These are phyloP conservation scores for Beauveria australis DNA, from an alignment of 2,329 filamentous ascomycete species.

Conservation along the genomic window DNA sequence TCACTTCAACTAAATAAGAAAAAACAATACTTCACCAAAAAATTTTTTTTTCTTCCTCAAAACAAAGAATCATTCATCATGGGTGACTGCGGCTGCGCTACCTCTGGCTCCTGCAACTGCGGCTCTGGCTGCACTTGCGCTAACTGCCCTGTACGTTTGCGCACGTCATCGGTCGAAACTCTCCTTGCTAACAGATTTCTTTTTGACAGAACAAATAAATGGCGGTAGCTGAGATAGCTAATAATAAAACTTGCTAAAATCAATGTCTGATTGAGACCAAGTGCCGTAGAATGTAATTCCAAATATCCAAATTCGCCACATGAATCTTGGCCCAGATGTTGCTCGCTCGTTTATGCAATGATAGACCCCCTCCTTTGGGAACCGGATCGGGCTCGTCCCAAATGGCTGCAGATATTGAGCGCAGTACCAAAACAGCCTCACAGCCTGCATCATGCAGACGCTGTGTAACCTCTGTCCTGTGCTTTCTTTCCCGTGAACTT, in stretches of 20 bases:
- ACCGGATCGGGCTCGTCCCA: background rate
- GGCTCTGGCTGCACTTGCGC: slow-evolving; percentile 33
- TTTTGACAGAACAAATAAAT: slow-evolving; percentile 15
- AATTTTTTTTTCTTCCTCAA: background rate
- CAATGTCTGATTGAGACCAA: background rate
- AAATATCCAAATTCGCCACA: background rate
- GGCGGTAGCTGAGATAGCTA: slow-evolving; percentile 15
- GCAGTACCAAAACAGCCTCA: background rate
- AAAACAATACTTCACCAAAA: background rate
- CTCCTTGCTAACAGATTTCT: background rate
- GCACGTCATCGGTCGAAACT: background rate
- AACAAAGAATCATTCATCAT: slow-evolving; percentile 22
- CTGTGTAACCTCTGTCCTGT: background rate
- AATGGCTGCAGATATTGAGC: background rate
- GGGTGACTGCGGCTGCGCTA: slow-evolving; percentile 34
- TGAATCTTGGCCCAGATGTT: background rate
- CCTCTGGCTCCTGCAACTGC: slow-evolving; percentile 34
- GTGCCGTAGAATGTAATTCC: background rate
- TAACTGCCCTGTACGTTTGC: slow-evolving; percentile 33
- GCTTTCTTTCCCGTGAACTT: background rate
- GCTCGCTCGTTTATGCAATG: no score
- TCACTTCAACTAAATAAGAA: background rate
- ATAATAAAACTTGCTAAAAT: slow-evolving; percentile 19
- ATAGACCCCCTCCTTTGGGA: no score
- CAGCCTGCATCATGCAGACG: background rate